phyloP scores from a whole-genome alignment of 768 basidiomycete species.

The Psilocybe azurescens region DNA sequence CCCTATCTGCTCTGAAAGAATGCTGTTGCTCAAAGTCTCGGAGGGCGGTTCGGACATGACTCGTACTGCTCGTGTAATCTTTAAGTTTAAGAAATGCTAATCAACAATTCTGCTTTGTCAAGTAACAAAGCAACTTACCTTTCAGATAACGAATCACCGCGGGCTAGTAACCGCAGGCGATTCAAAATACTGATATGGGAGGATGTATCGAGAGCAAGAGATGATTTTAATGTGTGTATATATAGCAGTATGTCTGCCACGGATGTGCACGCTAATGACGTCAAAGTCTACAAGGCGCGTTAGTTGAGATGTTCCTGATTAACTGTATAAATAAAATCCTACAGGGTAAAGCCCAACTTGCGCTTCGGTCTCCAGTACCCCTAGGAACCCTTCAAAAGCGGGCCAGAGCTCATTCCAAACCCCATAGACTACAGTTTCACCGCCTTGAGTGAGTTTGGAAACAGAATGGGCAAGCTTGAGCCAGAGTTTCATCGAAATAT shows the following conservation, averaged over 20 bases:
- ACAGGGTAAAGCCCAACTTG: constrained; percentile 47
- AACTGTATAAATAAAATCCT: constrained; percentile 17
- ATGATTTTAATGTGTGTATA: constrained; percentile 57
- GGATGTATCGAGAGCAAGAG: constrained; percentile 58
- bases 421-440: constrained; percentile 38
- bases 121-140: constrained; percentile 42
- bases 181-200: constrained; percentile 54
- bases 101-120: not conserved
- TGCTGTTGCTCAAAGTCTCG: constrained; percentile 44
- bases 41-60: constrained; percentile 55
- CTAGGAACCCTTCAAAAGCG: constrained; percentile 61
- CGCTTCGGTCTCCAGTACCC: constrained; percentile 53
- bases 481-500: constrained; percentile 75
- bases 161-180: constrained; percentile 49
- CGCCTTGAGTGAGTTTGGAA: constrained; percentile 29
- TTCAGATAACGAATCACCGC: constrained; percentile 54
- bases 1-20: constrained; percentile 59
- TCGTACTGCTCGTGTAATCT: constrained; percentile 63
- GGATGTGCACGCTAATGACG: constrained; percentile 60
- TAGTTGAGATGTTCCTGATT: not conserved
- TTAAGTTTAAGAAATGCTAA: constrained; percentile 24
- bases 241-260: constrained; percentile 71
- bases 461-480: constrained; percentile 57
- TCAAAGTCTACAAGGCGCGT: constrained; percentile 47
- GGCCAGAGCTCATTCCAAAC: constrained; percentile 86